Conservation (phyloP, 179 eudicot genomes). For the Silene vulgaris region DNA sequence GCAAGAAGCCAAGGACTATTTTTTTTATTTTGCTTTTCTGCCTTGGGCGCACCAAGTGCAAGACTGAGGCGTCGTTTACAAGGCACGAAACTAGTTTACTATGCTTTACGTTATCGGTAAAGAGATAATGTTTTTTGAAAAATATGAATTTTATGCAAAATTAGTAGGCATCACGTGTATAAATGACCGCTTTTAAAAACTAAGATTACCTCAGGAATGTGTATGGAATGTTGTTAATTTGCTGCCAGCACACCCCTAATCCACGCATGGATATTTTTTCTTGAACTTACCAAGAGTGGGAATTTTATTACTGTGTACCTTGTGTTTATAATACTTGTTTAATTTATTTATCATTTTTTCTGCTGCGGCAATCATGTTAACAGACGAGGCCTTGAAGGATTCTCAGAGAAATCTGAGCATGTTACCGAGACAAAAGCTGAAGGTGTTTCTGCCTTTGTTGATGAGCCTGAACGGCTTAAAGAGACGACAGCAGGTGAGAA, state of each 20-base stretch:
- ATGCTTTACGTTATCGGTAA: not conserved
- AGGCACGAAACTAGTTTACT: not conserved
- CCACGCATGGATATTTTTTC: not conserved
- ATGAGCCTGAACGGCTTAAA: conserved; percentile 18
- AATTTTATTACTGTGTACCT: not conserved
- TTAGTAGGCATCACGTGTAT: not conserved
- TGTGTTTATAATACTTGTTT: not conserved
- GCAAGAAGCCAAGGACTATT: not conserved
- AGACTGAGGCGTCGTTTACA: not conserved
- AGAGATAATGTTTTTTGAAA: not conserved
- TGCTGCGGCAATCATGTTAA: conserved; percentile 9
- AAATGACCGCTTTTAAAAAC: not conserved
- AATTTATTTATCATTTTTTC: not conserved
- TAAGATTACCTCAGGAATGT: not conserved
- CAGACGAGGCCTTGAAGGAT: conserved; percentile 15
- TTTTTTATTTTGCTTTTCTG: not conserved
- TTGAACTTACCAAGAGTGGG: not conserved
- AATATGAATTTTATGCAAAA: not conserved
- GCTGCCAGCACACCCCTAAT: not conserved
- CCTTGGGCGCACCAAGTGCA: not conserved
- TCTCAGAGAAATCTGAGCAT: conserved; percentile 19
- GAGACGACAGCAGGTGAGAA: conserved; percentile 26
- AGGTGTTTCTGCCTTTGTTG: conserved; percentile 21
- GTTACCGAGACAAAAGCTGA: conserved; percentile 15
- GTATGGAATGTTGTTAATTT: not conserved